Conservation (phyloP, 1,284 basidiomycete species). For the Marasmius tenuissimus region DNA sequence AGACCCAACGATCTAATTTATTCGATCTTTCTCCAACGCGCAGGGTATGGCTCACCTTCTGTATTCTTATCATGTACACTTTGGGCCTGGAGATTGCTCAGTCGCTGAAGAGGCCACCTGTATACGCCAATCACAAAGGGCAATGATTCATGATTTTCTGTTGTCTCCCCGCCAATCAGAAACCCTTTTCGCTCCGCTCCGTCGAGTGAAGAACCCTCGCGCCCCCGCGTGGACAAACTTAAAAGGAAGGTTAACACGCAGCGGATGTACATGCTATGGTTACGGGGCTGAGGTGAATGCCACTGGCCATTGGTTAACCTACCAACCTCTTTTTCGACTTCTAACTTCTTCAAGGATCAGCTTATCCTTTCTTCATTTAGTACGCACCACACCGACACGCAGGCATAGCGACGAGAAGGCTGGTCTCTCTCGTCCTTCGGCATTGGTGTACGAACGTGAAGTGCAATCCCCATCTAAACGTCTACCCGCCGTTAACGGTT, state of each 20-base stretch:
- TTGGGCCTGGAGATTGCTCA: slow-evolving; percentile 33
- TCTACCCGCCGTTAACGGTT: no score
- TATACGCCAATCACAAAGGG: background rate
- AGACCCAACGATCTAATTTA: background rate
- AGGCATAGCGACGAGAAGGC: no score
- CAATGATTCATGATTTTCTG: background rate
- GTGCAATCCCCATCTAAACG: no score
- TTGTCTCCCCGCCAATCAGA: background rate
- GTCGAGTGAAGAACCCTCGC: background rate
- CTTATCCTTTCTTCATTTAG: background rate
- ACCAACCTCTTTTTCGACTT: background rate
- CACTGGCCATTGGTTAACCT: background rate
- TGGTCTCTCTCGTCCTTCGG: no score
- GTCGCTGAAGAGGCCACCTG: background rate
- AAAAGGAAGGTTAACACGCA: no score
- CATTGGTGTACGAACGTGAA: no score
- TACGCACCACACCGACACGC: no score
- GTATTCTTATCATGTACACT: slow-evolving; percentile 34
- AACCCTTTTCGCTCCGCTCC: background rate
- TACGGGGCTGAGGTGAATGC: no score
- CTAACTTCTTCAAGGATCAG: background rate
- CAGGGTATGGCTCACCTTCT: slow-evolving; percentile 43
- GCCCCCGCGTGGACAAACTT: no score
- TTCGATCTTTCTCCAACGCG: background rate
- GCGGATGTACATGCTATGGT: no score